A percentile compares a stretch with the other conserved stretches of the same genome.
Conservation (phyloP, 306 rosid species). For the Clitoria ternatea region DNA sequence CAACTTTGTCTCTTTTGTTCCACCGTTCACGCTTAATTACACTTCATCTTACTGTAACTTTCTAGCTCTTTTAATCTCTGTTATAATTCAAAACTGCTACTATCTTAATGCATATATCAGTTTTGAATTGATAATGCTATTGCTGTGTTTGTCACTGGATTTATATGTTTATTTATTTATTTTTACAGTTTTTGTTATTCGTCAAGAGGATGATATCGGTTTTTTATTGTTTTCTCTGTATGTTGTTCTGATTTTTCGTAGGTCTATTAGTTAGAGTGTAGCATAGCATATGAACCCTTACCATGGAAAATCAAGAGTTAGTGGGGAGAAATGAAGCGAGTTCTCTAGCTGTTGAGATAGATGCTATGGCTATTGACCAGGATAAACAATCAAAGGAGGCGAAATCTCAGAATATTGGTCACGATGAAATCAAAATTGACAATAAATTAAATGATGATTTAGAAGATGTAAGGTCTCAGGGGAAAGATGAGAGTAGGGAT, state of each 20-base stretch:
- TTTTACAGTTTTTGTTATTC: neutral
- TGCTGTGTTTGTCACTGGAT: neutral
- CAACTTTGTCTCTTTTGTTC: neutral
- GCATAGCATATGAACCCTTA: constrained; percentile 1
- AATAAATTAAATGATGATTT: constrained; percentile 20
- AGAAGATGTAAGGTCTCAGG: constrained; percentile 1
- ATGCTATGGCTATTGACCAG: constrained; percentile 18
- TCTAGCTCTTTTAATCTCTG: neutral
- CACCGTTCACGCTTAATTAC: neutral
- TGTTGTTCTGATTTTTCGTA: constrained; percentile 14
- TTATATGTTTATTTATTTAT: too few relatives aligned
- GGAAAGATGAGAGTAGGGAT: constrained; percentile 16
- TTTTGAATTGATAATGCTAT: neutral
- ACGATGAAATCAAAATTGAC: constrained; percentile 15
- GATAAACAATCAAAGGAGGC: constrained; percentile 29
- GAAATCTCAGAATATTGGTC: constrained; percentile 22
- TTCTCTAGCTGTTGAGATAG: constrained; percentile 33
- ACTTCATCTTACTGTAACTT: neutral
- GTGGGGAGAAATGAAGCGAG: constrained; percentile 23
- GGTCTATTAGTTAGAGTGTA: neutral
- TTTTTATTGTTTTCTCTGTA: neutral
- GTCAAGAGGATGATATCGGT: neutral
- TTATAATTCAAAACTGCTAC: neutral
- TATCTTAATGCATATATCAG: neutral
- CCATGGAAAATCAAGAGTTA: constrained; percentile 42